Evolutionary conservation across 2,329 filamentous ascomycete species (phyloP), one percentile per base, ranked within the genome.

Genomic region (Fusarium albosuccineum): DNA sequence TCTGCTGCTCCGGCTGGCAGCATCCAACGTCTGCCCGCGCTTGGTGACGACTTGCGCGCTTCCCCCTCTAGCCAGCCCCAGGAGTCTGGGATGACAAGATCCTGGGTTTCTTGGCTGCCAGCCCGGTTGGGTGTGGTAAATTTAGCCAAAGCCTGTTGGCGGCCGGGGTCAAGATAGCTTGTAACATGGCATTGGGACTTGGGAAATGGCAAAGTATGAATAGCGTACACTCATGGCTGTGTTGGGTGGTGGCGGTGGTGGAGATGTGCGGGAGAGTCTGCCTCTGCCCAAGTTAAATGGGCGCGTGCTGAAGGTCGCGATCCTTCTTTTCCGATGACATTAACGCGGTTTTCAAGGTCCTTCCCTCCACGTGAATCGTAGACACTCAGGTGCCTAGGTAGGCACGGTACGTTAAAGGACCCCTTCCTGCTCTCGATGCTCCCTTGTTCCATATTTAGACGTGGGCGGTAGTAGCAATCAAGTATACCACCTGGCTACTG

Each of bases 1-100:
- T 52, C 40, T 51, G 30, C 48, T 62, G 42, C 53, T 66, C 70
- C 60, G 66, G 68, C 68, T 60, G 66, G 68, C 70, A 73, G 68
- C 57, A 49, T 56, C 60, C 66, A 71, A 62, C 61, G 52, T 64
- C 50, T 42, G 64, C 62, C 63, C 56, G 45, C 58, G 53, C 59
- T 67, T 59, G 51, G 53, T 33, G 36, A 37, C 46, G 41, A 50
- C 44, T 37, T 55, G 36, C 39, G 51, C 51, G 57, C 46, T 40
- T 56, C 41, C 42, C 36, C 17, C 37, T 26, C 37, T 48, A n/a
- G 22, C 22, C 45, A 42, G 44, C 58, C 60, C 60, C 60, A 27
- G 41, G 49, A 41, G 39, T 29, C 42, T 62, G 41, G 57, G 61
- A 62, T 68, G 49, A 42, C 52, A 51, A 40, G 39, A 46, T 59